Base-by-base conservation (phyloP, 805 yeast genomes). In the Candida silvatica region DNA sequence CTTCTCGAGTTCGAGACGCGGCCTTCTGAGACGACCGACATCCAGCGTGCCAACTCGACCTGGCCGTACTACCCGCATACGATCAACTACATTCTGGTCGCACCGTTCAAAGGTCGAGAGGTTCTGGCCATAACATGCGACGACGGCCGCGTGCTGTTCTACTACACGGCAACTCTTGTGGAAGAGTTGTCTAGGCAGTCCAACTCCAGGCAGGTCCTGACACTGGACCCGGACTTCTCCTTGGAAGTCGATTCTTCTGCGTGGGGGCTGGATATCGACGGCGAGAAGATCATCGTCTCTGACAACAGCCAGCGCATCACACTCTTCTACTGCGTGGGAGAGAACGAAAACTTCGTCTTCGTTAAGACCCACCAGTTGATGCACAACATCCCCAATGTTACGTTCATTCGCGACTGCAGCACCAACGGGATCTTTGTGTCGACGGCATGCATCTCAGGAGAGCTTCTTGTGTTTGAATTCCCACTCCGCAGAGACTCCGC, bases 211-310 rank as follows among this genome's bases (percentile, higher is more conserved):
- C 20, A 11, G 12, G 5, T 32, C 7, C 19, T 17, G 12, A 32
- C 35, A n/a, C 37, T 44, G 25, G 37, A 14, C 12, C 51, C 58
- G 15, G 41, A 53, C 42, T 38, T 46, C 27, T 41, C 54, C 50
- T 36, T 69, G 3, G 56, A 52, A 22, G 44, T 68, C 31, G 56
- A 56, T 5, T 54, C 68, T 2, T 73, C 81, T 1, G 73, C 68
- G 2, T 80, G 87, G 87, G 83, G 84, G 0, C 44, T 74, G 15
- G 82, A 75, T 45, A 52, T 69, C 26, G 42, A 52, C n/a, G 47
- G 44, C 3, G 41, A 30, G 59, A 52, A 70, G 28, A 40, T 78
- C 11, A 71, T 59, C 0, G 64, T 67, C 0, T 68, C 81, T 1
- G 82, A 76, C 41, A 79, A 79, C 44, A 61, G 73, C 4, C 71